Base-by-base conservation (phyloP, 179 eudicot genomes). In the Gypsophila paniculata region DNA sequence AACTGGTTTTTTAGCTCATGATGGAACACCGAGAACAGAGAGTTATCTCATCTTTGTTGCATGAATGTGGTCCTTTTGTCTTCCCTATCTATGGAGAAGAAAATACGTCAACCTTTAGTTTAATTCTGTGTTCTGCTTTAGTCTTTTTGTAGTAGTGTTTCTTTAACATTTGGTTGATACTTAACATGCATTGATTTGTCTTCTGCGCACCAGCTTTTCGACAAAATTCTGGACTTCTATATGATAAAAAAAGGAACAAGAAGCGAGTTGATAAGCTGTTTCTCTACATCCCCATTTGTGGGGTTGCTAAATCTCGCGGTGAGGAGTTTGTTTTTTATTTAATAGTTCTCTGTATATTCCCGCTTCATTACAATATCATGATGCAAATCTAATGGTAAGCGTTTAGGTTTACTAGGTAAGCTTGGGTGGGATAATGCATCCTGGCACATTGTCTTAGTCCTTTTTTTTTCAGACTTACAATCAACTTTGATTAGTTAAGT, bases 221-320 rank as follows among this genome's bases (percentile, higher is more conserved):
- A 79, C 21, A 83, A 78, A 82, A 84, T 89, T 91, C 74, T 87
- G 66, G 69, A 72, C 65, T 78, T 70, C 61, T 85, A 87, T 72
- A 32, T 64, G 29, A 18, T 66, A 42, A 55, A 82, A 32, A 60
- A 8, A 8, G 44, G 63, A 60, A 80, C 54, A 73, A 77, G 69
- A 64, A 80, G 23, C 62, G 82, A 34, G 75, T 55, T 85, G 72
- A 82, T 51, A 70, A 61, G 48, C 15, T 51, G 82, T 26, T 80
- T 86, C 64, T 60, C 83, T 32, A 29, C 81, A 32, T 76, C 78
- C 74, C 91, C 91, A 7, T 75, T 76, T 66, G 39, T 77, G 77
- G 96, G 89, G 74, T 81, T 91, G 81, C 83, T 89, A 44, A 80
- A 87, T 82, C 87, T 90, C 74, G 93, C 96, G 82, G 97, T 91